These are phyloP conservation scores for Ilyonectria destructans DNA, from an alignment of 2,329 filamentous ascomycete genomes.

Conservation along the genomic window DNA sequence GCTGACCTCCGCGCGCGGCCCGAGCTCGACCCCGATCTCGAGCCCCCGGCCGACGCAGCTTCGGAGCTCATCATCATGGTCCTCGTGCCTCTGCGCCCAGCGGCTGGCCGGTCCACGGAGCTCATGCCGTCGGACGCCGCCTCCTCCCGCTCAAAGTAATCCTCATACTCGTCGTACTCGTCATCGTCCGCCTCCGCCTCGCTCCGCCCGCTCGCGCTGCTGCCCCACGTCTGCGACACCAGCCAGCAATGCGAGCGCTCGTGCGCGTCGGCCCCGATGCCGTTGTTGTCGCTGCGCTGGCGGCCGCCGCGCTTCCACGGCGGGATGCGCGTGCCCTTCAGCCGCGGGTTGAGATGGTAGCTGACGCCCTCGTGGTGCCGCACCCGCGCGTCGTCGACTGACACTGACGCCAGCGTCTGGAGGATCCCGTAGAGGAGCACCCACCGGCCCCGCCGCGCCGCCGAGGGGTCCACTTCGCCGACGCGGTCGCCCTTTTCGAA, in stretches of 20 bases:
- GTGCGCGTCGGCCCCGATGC: conserved; percentile 60
- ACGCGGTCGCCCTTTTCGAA: conserved; percentile 71
- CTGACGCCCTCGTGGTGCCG: conserved; percentile 67
- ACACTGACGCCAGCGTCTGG: conserved; percentile 73
- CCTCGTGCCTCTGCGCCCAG: conserved; percentile 12
- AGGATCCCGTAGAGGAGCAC: conserved; percentile 73
- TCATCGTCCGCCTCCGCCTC: conserved; percentile 31
- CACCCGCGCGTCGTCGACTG: conserved; percentile 70
- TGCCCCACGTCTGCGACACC: conserved; percentile 52
- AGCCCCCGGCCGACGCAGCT: conserved; percentile 11
- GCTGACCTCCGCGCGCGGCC: conserved; percentile 5
- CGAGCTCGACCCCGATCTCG: conserved; percentile 18
- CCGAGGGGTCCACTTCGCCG: conserved; percentile 67
- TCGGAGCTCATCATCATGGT: conserved; percentile 20
- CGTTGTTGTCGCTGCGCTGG: conserved; percentile 23
- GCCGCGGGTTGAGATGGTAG: conserved; percentile 71
- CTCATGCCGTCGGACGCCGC: conserved; percentile 16
- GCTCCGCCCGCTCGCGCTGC: conserved; percentile 21
- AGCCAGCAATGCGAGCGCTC: conserved; percentile 70
- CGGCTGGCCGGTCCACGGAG: not conserved
- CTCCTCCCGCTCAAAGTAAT: conserved; percentile 22
- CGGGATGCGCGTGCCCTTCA: conserved; percentile 61
- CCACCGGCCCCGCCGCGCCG: conserved; percentile 74
- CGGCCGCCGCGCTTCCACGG: conserved; percentile 64
- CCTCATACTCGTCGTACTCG: conserved; percentile 27